Evolutionary conservation across 2,329 filamentous ascomycete genomes (phyloP), one percentile per base, ranked within the genome.

Genomic region (Microcyclospora pomicola): DNA sequence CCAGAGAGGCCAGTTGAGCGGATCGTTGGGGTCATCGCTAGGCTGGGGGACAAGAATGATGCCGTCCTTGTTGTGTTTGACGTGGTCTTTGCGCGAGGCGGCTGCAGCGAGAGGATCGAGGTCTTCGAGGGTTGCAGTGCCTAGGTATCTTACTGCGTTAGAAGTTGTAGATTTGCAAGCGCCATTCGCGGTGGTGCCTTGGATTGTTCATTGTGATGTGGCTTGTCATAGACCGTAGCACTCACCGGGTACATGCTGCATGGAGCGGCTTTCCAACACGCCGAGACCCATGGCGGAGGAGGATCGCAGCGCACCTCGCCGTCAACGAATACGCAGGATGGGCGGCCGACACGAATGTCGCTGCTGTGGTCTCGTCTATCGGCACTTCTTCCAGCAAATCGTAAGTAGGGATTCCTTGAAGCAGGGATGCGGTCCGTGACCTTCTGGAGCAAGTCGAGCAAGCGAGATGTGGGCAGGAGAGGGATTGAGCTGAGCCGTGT

Each of bases 11-110:
- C 86, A 95, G 51, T 82, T 83, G 48, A 94, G 67, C 24, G 85
- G 87, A 60, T 95, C 87, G 57, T 92, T 88, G 3, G 83, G 84
- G 57, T 93, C 84, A 59, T 93, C 81, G 44, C 80, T 87, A 2
- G 88, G 88, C 54, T 95, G 88, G 5, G 88, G 88, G 5, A 92
- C 80, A 27, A 95, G 73, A 49, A 95, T 82, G 12, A 44, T 47
- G 24, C 48, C 53, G 19, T 49, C 45, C 19, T 44, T 49, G 45
- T 40, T 52, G 41, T 40, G 49, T 46, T 56, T 55, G 35, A 53
- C 40, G 14, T 42, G 37, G 11, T 41, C 43, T 29, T 47, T 34
- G 24, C 44, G 43, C 16, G 41, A 35, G 10, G 38, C 40, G 27
- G 39, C 42, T n/a, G 46, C 46, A 9, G 48, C 39, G n/a, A 49